Evolutionary conservation across 176 grass and related monocot genomes (phyloP), one percentile per base, ranked within the genome.

Genomic region (Stipa capillata): DNA sequence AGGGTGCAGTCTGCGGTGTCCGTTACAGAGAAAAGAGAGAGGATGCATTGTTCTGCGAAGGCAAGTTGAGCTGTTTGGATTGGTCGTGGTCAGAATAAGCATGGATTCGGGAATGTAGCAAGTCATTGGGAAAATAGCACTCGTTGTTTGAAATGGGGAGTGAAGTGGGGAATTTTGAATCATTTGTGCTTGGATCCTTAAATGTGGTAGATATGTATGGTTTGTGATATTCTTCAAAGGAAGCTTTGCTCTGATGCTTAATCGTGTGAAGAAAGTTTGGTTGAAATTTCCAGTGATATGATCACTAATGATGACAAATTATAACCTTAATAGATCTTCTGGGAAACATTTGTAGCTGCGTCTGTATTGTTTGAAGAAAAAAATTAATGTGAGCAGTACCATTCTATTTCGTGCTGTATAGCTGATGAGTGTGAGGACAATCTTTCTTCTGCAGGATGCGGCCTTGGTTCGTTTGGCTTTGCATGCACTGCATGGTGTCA

Each of bases 391-490:
- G 5, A 67, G 12, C 33, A 68, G 15, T 60, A 21, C 28, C 25
- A 4, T 69, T 75, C 3, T 68, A 73, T 74, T 85, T 65, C 1
- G 3, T 39, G 32, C 72, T 65, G 25, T 71, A 36, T 35, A 31
- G 43, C 35, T 79, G 56, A 78, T 65, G 31, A 56, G 25, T 69
- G 18, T 36, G 58, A 47, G 35, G 65, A 21, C 66, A 21, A 56
- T 73, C 42, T 70, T 58, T 81, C 35, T 79, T 84, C 37, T 93
- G 72, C 86, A 98, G 92, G 92, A 98, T 60, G 33, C 84, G 81
- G 77, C 70, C 29, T 85, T 98, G 87, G 92, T 98, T 65, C 90
- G 79, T 70, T 50, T 98, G 85, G 83, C 88, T 69, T 72, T 93
- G 55, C 81, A 91, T 81, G 96, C 96, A 21, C 71, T 95, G 70